Evolutionary conservation across 1,284 basidiomycete species (phyloP), one percentile per base, ranked within the genome.

Genomic region (Stereum hirsutum): DNA sequence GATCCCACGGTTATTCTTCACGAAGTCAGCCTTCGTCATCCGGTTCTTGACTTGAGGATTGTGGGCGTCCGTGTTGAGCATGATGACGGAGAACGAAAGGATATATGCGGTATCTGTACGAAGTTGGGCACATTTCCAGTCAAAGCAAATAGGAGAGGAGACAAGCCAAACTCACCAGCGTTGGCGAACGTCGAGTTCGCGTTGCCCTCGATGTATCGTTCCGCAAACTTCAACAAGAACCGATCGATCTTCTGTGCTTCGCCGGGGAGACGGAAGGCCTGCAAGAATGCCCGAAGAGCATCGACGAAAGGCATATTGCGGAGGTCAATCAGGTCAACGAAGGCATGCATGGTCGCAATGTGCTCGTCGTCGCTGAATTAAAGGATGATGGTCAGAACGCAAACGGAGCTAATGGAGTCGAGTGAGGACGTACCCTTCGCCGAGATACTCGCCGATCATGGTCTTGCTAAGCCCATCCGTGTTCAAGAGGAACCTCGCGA

Each of bases 221-320:
- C 93, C 4, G 94, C 93, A 57, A 96, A 98, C 62, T 98, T 98
- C 46, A 97, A 77, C 90, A 98, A 94, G 65, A 81, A 97, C n/a
- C 94, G 81, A 72, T 98, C 94, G 53, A 98, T 97, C 68, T 97
- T 97, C 63, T 98, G 94, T 1, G 91, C 70, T 64, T 98, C 94
- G 39, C 94, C 94, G 3, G 94, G 94, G 20, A 98, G 74, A 45
- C 94, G 84, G 76, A 97, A 97, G 1, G 91, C 78, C 61, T 97
- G 94, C 27, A 97, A 66, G 65, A 94, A 96, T 44, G 77, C 60
- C 34, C 94, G 78, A 37, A 98, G 66, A 0, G 93, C 92, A 55
- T 93, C 87, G 33, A 93, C 83, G 58, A 98, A 98, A 12, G 72
- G 65, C 50, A 83, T 65, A 47, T 81, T 78, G 38, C 75, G 77